Percentiles rank a stretch among this genome's conserved stretches.
Evolutionary conservation across 148 eudicot species (phyloP).

Genomic region (Polygonum maritimum): DNA sequence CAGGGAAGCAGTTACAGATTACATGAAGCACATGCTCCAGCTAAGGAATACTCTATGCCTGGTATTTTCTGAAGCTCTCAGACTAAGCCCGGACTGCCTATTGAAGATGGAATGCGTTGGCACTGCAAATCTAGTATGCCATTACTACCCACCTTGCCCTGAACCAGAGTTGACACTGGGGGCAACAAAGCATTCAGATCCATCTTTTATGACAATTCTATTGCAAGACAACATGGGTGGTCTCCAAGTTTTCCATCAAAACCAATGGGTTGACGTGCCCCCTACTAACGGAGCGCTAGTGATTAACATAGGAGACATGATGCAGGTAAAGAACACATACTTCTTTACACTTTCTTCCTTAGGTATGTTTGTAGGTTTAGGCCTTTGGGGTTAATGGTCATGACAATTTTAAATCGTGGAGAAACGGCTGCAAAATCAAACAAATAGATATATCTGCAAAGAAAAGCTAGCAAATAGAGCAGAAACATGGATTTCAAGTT

Average conservation of each 20-base stretch:
- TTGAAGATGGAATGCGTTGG: constrained; percentile 17
- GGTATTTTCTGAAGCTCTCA: constrained; percentile 19
- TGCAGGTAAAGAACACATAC: constrained; percentile 10
- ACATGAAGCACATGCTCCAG: constrained; percentile 13
- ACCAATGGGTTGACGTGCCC: constrained; percentile 17
- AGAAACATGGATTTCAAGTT: too few relatives aligned
- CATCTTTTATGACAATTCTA: constrained; percentile 19
- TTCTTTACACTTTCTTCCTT: not conserved
- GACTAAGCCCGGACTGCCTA: constrained; percentile 13
- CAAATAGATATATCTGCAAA: not conserved
- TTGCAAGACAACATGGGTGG: constrained; percentile 18
- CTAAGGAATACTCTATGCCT: constrained; percentile 15
- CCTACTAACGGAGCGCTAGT: constrained; percentile 13
- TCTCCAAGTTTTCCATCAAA: constrained; percentile 20
- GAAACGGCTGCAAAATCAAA: too few relatives aligned
- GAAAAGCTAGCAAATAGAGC: not conserved
- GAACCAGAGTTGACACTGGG: constrained; percentile 21
- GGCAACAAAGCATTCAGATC: constrained; percentile 19
- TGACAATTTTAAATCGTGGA: too few relatives aligned
- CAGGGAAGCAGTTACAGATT: constrained; percentile 19
- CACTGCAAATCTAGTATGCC: constrained; percentile 6
- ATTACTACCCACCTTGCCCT: constrained; percentile 25
- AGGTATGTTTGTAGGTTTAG: not conserved
- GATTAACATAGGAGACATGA: constrained; percentile 18
- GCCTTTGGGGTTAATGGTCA: not conserved